Conservation (phyloP, 2,329 filamentous ascomycete species). For the Botryosphaeria dothidea region DNA sequence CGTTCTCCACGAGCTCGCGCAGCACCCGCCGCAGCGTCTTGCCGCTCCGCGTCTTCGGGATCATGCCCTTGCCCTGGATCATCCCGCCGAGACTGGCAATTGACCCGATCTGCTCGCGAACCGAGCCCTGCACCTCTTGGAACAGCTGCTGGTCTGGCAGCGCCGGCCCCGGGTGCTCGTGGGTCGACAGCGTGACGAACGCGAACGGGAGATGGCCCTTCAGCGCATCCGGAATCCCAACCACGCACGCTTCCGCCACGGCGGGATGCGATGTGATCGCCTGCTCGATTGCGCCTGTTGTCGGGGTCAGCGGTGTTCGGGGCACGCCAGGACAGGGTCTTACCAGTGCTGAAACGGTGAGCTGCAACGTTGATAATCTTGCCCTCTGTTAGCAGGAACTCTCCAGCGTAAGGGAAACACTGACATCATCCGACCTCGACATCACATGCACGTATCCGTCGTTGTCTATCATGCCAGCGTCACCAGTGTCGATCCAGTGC, state of each 20-base stretch:
- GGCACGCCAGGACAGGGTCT: constrained; percentile 26
- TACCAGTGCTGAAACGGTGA: constrained; percentile 84
- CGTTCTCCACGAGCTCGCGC: constrained; percentile 82
- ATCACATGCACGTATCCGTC: constrained; percentile 68
- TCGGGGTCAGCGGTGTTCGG: background rate
- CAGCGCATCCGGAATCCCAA: constrained; percentile 79
- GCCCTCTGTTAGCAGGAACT: background rate
- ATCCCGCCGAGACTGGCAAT: constrained; percentile 86
- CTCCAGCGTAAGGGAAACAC: background rate
- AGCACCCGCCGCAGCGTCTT: constrained; percentile 85
- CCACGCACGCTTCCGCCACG: constrained; percentile 82
- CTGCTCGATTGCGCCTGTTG: constrained; percentile 81
- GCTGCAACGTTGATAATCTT: constrained; percentile 90
- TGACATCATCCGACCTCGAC: constrained; percentile 66
- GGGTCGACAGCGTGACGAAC: constrained; percentile 67
- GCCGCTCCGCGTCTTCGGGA: constrained; percentile 88
- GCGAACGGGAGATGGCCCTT: constrained; percentile 94
- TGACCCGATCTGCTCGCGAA: constrained; percentile 80
- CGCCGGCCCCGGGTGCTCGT: constrained; percentile 45
- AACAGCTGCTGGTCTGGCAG: constrained; percentile 52
- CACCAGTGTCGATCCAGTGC: constrained; percentile 86
- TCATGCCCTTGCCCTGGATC: constrained; percentile 81
- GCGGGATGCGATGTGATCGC: constrained; percentile 78
- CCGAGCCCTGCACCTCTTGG: constrained; percentile 68
- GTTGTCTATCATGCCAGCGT: constrained; percentile 81